Evolutionary conservation across 2,329 filamentous ascomycete genomes (phyloP), one percentile per base, ranked within the genome.

Genomic region (Amesomyces nigricolor): DNA sequence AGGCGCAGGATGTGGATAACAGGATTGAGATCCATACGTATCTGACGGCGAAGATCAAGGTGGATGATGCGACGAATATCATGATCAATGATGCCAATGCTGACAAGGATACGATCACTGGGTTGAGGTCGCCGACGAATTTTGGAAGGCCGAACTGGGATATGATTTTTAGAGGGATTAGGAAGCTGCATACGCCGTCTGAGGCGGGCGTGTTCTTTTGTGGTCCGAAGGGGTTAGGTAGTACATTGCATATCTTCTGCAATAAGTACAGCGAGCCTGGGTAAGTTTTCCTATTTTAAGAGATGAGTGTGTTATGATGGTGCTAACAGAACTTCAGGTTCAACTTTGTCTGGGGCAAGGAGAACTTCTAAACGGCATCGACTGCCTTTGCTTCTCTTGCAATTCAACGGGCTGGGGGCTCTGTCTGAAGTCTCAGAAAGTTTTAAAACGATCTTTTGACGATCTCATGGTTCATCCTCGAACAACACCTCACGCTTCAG

Each of bases 1-100:
- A 94, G 73, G 87, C 87, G 0, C 89, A 94, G 73, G 89, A 95
- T 72, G 78, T 89, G 60, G 86, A 89, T 66, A 84, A 89, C 71
- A 81, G 86, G 60, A 94, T 95, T 70, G 89, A 95, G 73, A 94
- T 95, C 58, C 89, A 94, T 72, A 91, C 88, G 0, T 95, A 94
- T 70, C 79, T 95, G 55, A 94, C 89, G 2, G 89, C 88, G 65
- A 90, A 88, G 77, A 91, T 92, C 74, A 90, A 91, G 75, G 81
- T 83, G 26, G 88, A 91, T 69, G 89, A 92, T 67, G 88, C 88
- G 48, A 91, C 88, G 45, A 92, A 94, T 73, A 92, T 94, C 74
- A 92, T 92, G 88, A 91, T 92, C 77, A 91, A 92, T 74, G 88
- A 91, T 65, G 88, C 86, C 68, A 89, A 91, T 67, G 86, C 87